Conservation (phyloP, 2,329 filamentous ascomycete genomes). For the Aspergillus sp. region DNA sequence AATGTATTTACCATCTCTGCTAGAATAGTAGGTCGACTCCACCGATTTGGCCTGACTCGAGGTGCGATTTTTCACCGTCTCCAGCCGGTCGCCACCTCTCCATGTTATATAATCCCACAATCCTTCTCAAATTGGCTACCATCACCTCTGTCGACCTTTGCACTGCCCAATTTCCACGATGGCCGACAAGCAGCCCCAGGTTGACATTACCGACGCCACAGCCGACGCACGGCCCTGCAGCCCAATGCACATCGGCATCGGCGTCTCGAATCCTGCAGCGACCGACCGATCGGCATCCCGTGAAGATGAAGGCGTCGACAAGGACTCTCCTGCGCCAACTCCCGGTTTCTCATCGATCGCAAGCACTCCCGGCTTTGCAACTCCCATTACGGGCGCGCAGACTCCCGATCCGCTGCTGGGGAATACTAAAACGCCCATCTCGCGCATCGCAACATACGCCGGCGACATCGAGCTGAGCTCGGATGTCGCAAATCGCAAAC, state of each 20-base stretch:
- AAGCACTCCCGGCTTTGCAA: constrained; percentile 9
- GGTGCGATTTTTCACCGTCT: too few relatives aligned
- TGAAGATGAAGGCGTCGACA: background rate
- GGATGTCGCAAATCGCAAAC: constrained; percentile 17
- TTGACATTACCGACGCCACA: background rate
- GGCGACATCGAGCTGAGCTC: constrained; percentile 4
- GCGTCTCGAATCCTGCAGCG: background rate
- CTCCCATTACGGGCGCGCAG: constrained; percentile 28
- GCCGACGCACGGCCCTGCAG: background rate
- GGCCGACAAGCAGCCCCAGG: background rate
- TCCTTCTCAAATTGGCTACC: background rate
- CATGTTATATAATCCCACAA: background rate
- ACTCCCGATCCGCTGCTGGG: constrained; percentile 29
- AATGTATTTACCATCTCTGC: background rate
- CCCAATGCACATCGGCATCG: background rate
- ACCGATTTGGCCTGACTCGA: too few relatives aligned
- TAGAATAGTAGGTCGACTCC: too few relatives aligned
- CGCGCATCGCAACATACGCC: constrained; percentile 3
- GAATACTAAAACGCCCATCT: background rate
- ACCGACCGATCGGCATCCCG: background rate
- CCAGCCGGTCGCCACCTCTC: background rate
- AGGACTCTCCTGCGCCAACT: background rate
- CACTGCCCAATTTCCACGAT: too few relatives aligned
- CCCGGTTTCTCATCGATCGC: background rate
- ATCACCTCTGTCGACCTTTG: too few relatives aligned